Evolutionary conservation across 208 protist species (phyloP).

Genomic region (Naegleria lovaniensis): DNA sequence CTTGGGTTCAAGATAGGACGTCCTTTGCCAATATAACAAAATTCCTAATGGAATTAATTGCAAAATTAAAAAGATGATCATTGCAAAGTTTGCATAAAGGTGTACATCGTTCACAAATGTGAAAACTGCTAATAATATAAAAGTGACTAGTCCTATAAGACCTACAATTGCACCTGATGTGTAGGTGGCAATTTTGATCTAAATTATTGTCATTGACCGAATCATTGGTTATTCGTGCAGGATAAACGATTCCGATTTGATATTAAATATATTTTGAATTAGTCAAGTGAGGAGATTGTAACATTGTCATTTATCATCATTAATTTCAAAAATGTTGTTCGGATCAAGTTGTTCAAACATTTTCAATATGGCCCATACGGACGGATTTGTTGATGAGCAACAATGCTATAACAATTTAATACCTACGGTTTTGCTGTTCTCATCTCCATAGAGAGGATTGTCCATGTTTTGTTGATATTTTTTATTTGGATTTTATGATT

Average conservation of each 20-base stretch:
- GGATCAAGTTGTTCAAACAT: background rate
- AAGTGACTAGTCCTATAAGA: background rate
- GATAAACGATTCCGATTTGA: no score
- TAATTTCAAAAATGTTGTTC: no score
- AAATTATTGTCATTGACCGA: background rate
- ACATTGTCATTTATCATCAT: background rate
- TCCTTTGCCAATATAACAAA: conserved; percentile 7
- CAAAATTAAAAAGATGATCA: background rate
- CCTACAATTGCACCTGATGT: background rate
- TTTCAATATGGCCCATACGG: background rate
- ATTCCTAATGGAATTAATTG: background rate
- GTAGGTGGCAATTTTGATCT: background rate
- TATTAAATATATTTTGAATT: no score
- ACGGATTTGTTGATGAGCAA: no score
- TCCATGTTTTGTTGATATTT: background rate
- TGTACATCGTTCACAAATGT: background rate
- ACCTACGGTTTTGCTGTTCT: background rate
- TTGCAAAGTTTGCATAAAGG: background rate
- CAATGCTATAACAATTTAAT: background rate
- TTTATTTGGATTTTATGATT: background rate
- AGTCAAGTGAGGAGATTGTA: no score
- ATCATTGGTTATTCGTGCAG: no score
- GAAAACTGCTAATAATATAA: background rate
- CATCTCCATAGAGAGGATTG: conserved; percentile 18
- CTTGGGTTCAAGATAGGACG: conserved; percentile 1